phyloP scores from a whole-genome alignment of 768 basidiomycete genomes.

The Psilocybe azurescens region DNA sequence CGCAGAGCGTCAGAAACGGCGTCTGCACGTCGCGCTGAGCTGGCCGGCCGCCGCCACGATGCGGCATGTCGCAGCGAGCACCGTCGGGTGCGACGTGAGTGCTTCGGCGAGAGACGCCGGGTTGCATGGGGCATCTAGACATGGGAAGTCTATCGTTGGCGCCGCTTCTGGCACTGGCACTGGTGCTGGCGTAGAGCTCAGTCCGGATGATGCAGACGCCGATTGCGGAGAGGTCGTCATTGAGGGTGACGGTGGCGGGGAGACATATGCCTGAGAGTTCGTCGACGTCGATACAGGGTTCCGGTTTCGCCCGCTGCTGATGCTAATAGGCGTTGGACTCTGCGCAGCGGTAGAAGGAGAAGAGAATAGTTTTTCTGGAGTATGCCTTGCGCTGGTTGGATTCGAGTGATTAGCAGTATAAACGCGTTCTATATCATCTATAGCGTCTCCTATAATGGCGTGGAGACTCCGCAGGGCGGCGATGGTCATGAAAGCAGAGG shows the following conservation, averaged over 20 bases:
- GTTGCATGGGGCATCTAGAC: conserved; percentile 53
- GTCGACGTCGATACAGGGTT: conserved; percentile 1
- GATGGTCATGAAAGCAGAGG: conserved; percentile 54
- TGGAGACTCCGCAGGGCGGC: conserved; percentile 67
- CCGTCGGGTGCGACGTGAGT: conserved; percentile 63
- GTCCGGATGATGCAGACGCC: not conserved
- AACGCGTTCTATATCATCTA: conserved; percentile 70
- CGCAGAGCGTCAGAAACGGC: conserved; percentile 72
- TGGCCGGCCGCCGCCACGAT: conserved; percentile 77
- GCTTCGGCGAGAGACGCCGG: conserved; percentile 53
- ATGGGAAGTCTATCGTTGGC: conserved; percentile 57
- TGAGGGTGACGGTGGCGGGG: conserved; percentile 39
- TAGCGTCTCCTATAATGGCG: conserved; percentile 67
- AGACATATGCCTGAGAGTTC: conserved; percentile 33
- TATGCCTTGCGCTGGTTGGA: too few species aligned
- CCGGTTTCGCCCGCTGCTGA: not conserved
- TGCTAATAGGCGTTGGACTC: not conserved
- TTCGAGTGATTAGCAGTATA: conserved; percentile 37
- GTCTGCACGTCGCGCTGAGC: conserved; percentile 64
- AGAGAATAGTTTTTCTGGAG: too few species aligned
- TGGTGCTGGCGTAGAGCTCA: too few species aligned
- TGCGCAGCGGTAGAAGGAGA: not conserved
- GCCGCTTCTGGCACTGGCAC: too few species aligned
- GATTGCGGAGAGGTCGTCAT: conserved; percentile 7
- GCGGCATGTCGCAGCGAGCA: conserved; percentile 61